phyloP scores from a whole-genome alignment of 2,329 filamentous ascomycete genomes.

The Ophiobolus disseminans region DNA sequence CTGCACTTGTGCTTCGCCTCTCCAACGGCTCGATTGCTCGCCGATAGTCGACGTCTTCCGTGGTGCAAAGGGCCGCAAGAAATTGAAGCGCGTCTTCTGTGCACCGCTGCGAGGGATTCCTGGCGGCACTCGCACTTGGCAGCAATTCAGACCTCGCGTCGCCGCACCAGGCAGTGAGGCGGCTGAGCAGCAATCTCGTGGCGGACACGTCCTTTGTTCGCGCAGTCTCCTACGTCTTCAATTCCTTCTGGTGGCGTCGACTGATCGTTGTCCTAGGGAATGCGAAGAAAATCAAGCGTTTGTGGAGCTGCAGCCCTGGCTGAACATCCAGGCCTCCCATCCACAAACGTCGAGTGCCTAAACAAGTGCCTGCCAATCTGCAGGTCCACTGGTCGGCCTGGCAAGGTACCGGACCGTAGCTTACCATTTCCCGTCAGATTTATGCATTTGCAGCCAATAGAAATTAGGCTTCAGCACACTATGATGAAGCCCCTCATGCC shows the following conservation, averaged over 20 bases:
- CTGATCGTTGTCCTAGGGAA: background rate
- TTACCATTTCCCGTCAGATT: constrained; percentile 1
- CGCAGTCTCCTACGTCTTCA: too few species aligned
- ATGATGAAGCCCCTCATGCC: constrained; percentile 2
- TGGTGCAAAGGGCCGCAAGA: constrained; percentile 8
- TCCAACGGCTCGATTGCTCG: constrained; percentile 7
- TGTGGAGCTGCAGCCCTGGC: constrained; percentile 1
- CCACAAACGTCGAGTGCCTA: background rate
- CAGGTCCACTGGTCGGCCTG: constrained; percentile 5
- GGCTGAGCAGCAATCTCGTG: constrained; percentile 2
- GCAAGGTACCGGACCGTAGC: constrained; percentile 3
- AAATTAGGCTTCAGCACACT: background rate
- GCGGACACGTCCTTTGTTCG: background rate
- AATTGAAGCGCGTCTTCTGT: constrained; percentile 20
- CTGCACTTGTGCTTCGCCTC: constrained; percentile 6
- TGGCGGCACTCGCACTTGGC: constrained; percentile 17
- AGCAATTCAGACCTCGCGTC: background rate
- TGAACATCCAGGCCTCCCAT: background rate
- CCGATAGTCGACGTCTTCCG: background rate
- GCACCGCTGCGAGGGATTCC: constrained; percentile 16
- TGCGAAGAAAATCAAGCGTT: background rate
- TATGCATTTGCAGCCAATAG: constrained; percentile 4
- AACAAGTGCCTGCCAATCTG: constrained; percentile 4
- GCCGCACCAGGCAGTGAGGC: constrained; percentile 7
- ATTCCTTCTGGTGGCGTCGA: background rate